Percentiles rank a stretch among this genome's conserved stretches.
Conservation (phyloP, 305 asterid species). For the Fraxinus floribunda region DNA sequence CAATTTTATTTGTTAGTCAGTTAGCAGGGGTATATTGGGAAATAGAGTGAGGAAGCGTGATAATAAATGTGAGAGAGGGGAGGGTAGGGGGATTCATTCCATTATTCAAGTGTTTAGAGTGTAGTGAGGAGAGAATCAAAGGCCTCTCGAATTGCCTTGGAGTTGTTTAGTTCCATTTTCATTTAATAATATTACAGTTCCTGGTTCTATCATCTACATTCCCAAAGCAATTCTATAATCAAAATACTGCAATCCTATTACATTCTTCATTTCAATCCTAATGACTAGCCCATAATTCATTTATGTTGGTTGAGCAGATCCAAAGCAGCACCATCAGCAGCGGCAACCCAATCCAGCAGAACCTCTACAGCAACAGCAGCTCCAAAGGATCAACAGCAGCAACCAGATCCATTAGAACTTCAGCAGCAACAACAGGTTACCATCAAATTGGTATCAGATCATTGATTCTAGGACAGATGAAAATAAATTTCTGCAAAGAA, state of each 20-base stretch:
- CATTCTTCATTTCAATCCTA: background rate
- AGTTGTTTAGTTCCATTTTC: background rate
- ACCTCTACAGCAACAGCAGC: background rate
- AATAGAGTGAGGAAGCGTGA: background rate
- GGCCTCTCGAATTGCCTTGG: background rate
- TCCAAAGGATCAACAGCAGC: background rate
- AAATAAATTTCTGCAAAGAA: background rate
- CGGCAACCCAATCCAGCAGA: background rate
- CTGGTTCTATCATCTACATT: background rate
- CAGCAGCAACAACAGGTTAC: background rate
- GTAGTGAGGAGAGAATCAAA: background rate
- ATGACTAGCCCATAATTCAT: background rate
- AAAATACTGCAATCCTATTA: background rate
- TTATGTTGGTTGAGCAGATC: background rate
- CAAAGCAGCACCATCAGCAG: background rate
- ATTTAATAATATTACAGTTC: background rate
- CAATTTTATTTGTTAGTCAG: background rate
- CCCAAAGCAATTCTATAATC: background rate
- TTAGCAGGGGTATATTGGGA: background rate
- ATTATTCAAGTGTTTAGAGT: background rate
- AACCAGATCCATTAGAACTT: background rate
- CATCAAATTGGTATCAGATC: background rate
- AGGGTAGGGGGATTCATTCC: background rate
- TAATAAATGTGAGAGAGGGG: background rate
- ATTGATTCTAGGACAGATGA: background rate